Conservation (phyloP, 768 basidiomycete genomes). For the Agrocybe praecox region DNA sequence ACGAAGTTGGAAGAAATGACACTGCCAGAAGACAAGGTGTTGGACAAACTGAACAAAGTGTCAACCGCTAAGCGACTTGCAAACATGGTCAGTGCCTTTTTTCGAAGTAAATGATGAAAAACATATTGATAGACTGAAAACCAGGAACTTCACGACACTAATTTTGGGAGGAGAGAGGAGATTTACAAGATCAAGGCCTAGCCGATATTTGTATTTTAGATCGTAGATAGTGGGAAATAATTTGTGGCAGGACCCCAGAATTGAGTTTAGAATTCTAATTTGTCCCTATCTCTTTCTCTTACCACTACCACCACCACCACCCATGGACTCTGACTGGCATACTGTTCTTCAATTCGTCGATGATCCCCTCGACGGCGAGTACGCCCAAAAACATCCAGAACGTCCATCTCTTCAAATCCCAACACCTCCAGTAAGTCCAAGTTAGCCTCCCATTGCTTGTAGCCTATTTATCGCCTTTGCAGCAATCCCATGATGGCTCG, state of each 20-base stretch:
- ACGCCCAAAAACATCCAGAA: conserved; percentile 34
- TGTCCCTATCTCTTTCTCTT: background rate
- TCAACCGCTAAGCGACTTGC: conserved; percentile 92
- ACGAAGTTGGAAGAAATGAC: conserved; percentile 74
- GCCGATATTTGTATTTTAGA: background rate
- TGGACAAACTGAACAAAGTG: conserved; percentile 87
- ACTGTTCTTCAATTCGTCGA: conserved; percentile 64
- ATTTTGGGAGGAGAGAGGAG: conserved; percentile 88
- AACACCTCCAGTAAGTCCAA: conserved; percentile 59
- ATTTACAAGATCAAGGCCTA: conserved; percentile 68
- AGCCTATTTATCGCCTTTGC: conserved; percentile 10
- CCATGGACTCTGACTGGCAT: conserved; percentile 58
- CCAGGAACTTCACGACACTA: conserved; percentile 83
- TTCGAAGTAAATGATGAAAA: background rate
- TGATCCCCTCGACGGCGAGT: conserved; percentile 44
- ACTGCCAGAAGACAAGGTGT: conserved; percentile 77
- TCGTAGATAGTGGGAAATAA: conserved; percentile 4
- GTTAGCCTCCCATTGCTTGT: background rate
- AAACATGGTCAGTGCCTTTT: conserved; percentile 74
- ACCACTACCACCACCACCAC: conserved; percentile 2
- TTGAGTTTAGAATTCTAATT: background rate
- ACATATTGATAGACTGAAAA: background rate
- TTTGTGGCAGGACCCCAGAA: conserved; percentile 11
- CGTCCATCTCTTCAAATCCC: conserved; percentile 47
- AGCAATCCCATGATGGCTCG: conserved; percentile 51